Base-by-base conservation (phyloP, 2,329 filamentous ascomycete genomes). In the Setomelanomma holmii region DNA sequence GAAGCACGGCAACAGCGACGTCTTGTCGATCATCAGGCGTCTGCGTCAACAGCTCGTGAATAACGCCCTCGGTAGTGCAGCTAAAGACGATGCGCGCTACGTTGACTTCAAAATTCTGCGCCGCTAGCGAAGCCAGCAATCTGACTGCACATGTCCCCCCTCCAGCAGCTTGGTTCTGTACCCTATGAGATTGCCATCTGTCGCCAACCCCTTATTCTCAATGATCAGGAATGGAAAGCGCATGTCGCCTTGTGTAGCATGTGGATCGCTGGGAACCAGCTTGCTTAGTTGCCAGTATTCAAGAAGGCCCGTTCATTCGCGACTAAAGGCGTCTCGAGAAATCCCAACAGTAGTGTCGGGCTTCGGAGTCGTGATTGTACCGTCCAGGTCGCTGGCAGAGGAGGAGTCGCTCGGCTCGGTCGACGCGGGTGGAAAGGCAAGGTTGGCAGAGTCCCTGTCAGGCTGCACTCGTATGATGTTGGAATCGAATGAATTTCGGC, bases 121-220 rank as follows among this genome's bases (percentile, higher is more conserved):
- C 20, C 8, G 35, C 21, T 11, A 41, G 24, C 21, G 24, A 35
- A 3, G 33, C 21, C 12, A 51, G 42, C 7, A 51, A 16, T 1
- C 40, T 41, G 2, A 41, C 21, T 16, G 33, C 33, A 43, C 49
- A 54, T 10, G 54, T 34, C 11, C 42, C 51, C 8, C 19, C 51
- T 4, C 23, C 51, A 14, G 54, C 54, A 16, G 54, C 54, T 35
- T 57, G 54, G 22, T 54, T 57, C 10, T 57, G 50, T 5, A 46
- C 51, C 11, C 51, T 1, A 48, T 30, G 1, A 53, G 42, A 30
- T 46, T 46, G 8, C 46, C 54, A 23, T 49, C 46, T 10, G 27
- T 33, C 5, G 27, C 14, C 16, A 47, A 22, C 21, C 49, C 53
- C 27, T 56, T 56, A 5, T 35, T 33, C 33, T 53, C 53, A 5